Conservation (phyloP, 805 yeast genomes). For the Priceomyces fermenticarens region DNA sequence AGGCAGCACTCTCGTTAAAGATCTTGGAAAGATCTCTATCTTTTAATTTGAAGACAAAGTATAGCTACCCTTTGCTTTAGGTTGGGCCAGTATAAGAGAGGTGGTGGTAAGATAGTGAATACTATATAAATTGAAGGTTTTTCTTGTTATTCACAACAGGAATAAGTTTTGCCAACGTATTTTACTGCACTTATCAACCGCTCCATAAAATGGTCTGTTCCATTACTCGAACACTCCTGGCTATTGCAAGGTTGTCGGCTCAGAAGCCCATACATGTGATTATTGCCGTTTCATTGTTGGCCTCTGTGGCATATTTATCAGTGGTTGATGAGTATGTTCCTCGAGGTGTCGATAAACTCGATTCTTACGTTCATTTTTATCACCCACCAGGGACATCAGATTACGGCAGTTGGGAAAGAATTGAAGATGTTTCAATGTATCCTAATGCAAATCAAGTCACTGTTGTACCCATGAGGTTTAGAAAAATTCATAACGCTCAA, state of each 20-base stretch:
- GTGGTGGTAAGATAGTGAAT: too few species aligned
- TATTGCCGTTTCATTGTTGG: slow-evolving; percentile 65
- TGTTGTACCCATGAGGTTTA: slow-evolving; percentile 58
- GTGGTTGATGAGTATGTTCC: slow-evolving; percentile 66
- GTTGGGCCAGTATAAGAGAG: too few species aligned
- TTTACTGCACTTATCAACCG: slow-evolving; percentile 1
- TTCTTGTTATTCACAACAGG: too few species aligned
- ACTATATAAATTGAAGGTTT: too few species aligned
- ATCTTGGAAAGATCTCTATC: too few species aligned
- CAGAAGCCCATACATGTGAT: slow-evolving; percentile 85
- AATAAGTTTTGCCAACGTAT: neutral
- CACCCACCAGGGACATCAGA: slow-evolving; percentile 34
- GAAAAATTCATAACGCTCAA: slow-evolving; percentile 37
- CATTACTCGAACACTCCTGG: slow-evolving; percentile 29
- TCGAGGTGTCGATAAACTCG: slow-evolving; percentile 29
- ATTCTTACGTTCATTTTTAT: slow-evolving; percentile 22
- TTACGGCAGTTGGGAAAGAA: slow-evolving; percentile 45
- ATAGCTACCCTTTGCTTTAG: too few species aligned
- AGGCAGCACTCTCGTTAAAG: too few species aligned
- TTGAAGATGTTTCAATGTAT: slow-evolving; percentile 40
- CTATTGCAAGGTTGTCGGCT: slow-evolving; percentile 61
- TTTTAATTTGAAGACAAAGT: too few species aligned
- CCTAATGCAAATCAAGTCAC: slow-evolving; percentile 46
- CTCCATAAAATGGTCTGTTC: slow-evolving; percentile 22
- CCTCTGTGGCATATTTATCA: slow-evolving; percentile 77